Conservation (phyloP, 306 rosid species). For the Malus orientalis region DNA sequence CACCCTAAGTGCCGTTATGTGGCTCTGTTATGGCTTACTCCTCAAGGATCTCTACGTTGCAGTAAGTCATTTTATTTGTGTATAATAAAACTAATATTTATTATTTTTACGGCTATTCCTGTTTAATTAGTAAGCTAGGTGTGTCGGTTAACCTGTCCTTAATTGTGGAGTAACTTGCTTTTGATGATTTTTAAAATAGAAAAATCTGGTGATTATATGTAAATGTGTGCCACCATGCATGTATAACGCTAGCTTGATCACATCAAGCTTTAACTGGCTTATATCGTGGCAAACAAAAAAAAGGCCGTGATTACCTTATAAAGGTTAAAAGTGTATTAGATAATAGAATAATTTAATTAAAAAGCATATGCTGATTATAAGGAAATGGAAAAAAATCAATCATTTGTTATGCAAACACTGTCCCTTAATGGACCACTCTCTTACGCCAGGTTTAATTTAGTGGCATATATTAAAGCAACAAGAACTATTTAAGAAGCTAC, state of each 20-base stretch:
- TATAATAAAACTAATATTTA: neutral
- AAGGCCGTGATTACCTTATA: neutral
- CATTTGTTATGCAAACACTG: neutral
- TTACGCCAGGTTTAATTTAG: neutral
- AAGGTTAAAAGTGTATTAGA: neutral
- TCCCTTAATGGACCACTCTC: neutral
- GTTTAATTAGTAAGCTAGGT: neutral
- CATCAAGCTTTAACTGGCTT: neutral
- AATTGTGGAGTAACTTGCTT: neutral
- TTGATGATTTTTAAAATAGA: neutral
- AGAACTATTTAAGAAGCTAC: neutral
- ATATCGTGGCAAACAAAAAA: neutral
- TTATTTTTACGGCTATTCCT: neutral
- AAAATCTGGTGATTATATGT: neutral
- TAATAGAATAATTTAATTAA: neutral
- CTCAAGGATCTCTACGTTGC: slow-evolving; percentile 70
- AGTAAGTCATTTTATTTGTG: slow-evolving; percentile 37
- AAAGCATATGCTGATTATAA: neutral
- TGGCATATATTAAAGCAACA: neutral
- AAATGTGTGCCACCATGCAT: neutral
- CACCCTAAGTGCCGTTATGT: slow-evolving; percentile 69
- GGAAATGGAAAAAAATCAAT: neutral
- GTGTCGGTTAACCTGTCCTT: slow-evolving; percentile 8
- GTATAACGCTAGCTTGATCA: neutral
- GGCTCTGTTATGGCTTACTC: slow-evolving; percentile 69